A percentile compares a stretch with the other conserved stretches of the same genome.
Evolutionary conservation across 768 basidiomycete species (phyloP).

Genomic region (Leucosporidium scottii): DNA sequence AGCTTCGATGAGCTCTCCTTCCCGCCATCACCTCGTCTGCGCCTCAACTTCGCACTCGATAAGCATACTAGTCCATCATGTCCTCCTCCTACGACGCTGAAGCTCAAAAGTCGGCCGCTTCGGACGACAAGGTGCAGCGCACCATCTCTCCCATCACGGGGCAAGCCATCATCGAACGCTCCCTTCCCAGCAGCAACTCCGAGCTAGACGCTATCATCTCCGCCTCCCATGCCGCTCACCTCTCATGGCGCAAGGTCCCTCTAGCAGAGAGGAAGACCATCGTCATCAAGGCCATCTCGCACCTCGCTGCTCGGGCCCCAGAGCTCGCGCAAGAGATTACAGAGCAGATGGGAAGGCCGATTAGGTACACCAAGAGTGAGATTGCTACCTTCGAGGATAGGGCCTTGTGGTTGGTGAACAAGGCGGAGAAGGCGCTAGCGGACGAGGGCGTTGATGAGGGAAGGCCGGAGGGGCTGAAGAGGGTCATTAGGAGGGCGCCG

Average conservation of each 20-base stretch:
- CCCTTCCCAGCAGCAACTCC: background rate
- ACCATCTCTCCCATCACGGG: conserved; percentile 29
- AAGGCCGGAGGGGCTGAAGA: conserved; percentile 72
- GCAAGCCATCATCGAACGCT: conserved; percentile 5
- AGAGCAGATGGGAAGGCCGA: conserved; percentile 87
- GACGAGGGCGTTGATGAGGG: conserved; percentile 69
- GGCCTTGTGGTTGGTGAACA: conserved; percentile 73
- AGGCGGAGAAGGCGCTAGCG: conserved; percentile 64
- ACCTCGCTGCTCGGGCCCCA: conserved; percentile 52
- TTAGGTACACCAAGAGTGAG: conserved; percentile 70
- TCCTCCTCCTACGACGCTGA: no score
- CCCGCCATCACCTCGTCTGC: background rate
- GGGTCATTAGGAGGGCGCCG: conserved; percentile 75
- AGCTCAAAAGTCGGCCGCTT: background rate
- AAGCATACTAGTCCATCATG: no score
- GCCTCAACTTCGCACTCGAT: no score
- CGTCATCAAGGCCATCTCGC: conserved; percentile 61
- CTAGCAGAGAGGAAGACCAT: conserved; percentile 62
- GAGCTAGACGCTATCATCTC: conserved; percentile 7
- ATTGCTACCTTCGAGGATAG: conserved; percentile 72
- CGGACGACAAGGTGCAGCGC: conserved; percentile 7
- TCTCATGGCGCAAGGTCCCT: conserved; percentile 44
- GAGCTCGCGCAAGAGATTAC: conserved; percentile 70
- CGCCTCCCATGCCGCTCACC: conserved; percentile 11
- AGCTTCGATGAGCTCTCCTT: background rate